phyloP scores from a whole-genome alignment of 805 yeast genomes.

The Candida michaelii region DNA sequence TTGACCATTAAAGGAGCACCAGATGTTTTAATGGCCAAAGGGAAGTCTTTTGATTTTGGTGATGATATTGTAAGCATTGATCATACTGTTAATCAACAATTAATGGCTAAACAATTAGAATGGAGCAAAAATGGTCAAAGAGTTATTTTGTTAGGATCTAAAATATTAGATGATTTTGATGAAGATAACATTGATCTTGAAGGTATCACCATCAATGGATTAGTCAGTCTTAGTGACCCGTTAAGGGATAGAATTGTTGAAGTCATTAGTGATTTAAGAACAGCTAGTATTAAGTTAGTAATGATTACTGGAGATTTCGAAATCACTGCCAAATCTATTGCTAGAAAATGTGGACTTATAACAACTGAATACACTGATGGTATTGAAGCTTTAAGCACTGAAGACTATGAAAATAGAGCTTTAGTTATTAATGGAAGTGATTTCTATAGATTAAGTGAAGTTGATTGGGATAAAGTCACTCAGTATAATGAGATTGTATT shows the following conservation, averaged over 20 bases:
- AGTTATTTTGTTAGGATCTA: conserved; percentile 31
- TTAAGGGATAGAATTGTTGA: conserved; percentile 35
- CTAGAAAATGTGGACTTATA: conserved; percentile 41
- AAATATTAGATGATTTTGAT: conserved; percentile 18
- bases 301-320: conserved; percentile 56
- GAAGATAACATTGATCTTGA: conserved; percentile 10
- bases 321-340: conserved; percentile 51
- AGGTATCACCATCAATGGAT: conserved; percentile 27
- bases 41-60: neutral
- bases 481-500: conserved; percentile 42
- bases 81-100: conserved; percentile 15
- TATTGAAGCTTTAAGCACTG: conserved; percentile 8
- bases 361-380: conserved; percentile 21
- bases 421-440: conserved; percentile 35
- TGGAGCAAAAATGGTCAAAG: conserved; percentile 41
- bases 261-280: conserved; percentile 31
- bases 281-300: conserved; percentile 42
- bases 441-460: conserved; percentile 29
- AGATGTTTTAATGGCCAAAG: conserved; percentile 32
- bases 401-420: conserved; percentile 13
- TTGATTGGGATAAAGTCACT: conserved; percentile 43
- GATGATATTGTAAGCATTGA: conserved; percentile 10
- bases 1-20: conserved; percentile 47
- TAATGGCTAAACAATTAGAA: conserved; percentile 24
- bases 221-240: conserved; percentile 46